Evolutionary conservation across 1,284 basidiomycete species (phyloP), one percentile per base, ranked within the genome.

Genomic region (Puccinia hordei): DNA sequence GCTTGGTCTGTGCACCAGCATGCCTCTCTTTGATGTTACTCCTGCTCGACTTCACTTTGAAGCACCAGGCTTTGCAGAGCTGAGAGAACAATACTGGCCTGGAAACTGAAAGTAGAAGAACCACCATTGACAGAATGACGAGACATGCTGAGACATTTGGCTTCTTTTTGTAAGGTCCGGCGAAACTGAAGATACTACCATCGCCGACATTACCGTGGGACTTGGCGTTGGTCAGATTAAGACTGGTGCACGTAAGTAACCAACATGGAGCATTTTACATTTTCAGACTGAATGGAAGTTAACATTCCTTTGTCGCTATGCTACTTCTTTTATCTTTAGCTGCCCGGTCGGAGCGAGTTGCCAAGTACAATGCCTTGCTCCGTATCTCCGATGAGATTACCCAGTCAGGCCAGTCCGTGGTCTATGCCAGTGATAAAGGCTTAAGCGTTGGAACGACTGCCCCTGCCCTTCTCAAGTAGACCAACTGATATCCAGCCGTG

Each of bases 161-260:
- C 33, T 69, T 51, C 49, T 24, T 73, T 33, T 46, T 74, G 1
- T 10, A 22, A 80, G 79, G 68, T 80, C 79, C 53, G 79, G 79
- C 10, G 85, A 82, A 83, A 85, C 79, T 22, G 79, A 80, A 57
- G 79, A 80, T 88, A 96, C 94, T 81, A 90, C 96, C 87, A 99
- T 99, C 85, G 94, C 97, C 83, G 96, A 99, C 88, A 91, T 99
- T 83, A 91, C 92, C 82, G 95, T 99, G 83, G 97, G 92, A 81
- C 93, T 98, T 84, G 93, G 93, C 83, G 90, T 89, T 81, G 95
- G 95, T 83, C 93, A 97, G 88, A 98, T 98, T 90, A 98, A 99
- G 92, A 96, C 96, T 80, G 96, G 96, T 88, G 95, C 94, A 49
- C 79, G 79, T 80, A 51, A 72, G 79, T 80, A 19, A 24, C n/a